phyloP scores from a whole-genome alignment of 495 filamentous ascomycete species.

The Penicillium soppii region DNA sequence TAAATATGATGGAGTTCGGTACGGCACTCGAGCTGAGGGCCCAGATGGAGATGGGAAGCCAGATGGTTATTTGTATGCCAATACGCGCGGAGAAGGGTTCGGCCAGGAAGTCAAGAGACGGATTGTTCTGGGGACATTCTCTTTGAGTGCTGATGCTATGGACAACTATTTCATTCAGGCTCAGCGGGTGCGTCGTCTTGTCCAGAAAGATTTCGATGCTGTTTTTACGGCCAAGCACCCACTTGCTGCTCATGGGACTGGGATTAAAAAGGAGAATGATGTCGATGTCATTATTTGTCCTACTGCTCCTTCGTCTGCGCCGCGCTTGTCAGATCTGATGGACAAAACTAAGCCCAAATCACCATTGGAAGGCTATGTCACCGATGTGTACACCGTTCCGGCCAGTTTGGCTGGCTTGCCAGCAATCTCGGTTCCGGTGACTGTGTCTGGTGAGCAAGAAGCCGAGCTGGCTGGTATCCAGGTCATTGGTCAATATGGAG shows the following conservation, averaged over 20 bases:
- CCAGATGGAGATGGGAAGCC: constrained; percentile 27
- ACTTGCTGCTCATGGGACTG: constrained; percentile 42
- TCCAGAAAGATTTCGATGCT: constrained; percentile 80
- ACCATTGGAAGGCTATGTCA: constrained; percentile 68
- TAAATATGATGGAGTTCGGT: constrained; percentile 94
- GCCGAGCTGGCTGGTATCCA: constrained; percentile 69
- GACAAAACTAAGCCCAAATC: constrained; percentile 26
- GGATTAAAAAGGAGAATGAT: constrained; percentile 29
- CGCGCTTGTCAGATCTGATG: constrained; percentile 54
- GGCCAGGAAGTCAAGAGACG: constrained; percentile 82
- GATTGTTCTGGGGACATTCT: constrained; percentile 88
- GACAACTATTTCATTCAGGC: constrained; percentile 97
- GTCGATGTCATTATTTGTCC: constrained; percentile 91
- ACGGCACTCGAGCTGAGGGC: constrained; percentile 58
- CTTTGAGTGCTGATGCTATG: constrained; percentile 83
- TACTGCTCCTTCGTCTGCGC: constrained; percentile 77
- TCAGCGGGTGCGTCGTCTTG: constrained; percentile 80
- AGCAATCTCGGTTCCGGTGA: constrained; percentile 79
- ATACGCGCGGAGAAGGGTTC: constrained; percentile 69
- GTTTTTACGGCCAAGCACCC: constrained; percentile 70
- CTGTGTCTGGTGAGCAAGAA: constrained; percentile 20
- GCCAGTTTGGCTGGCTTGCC: constrained; percentile 91
- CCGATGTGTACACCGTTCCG: constrained; percentile 94
- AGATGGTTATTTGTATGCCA: constrained; percentile 66
- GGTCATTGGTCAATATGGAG: constrained; percentile 86